Conservation (phyloP, 2,329 filamentous ascomycete species). For the Akanthomyces uredinophilus region DNA sequence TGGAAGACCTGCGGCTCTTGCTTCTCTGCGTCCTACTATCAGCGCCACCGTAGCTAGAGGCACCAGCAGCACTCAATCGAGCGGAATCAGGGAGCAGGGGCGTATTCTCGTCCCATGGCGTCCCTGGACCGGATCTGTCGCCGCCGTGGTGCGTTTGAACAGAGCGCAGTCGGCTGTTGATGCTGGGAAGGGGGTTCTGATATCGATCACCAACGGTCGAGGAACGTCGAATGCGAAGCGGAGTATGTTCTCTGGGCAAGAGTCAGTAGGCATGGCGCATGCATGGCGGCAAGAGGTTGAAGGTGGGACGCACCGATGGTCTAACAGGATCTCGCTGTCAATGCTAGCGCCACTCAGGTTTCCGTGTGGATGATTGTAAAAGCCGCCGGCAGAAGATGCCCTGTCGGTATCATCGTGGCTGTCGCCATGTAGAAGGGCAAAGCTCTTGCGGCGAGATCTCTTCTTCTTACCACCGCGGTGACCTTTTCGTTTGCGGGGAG, state of each 20-base stretch:
- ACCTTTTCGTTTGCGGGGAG: slow-evolving; percentile 59
- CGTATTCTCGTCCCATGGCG: slow-evolving; percentile 43
- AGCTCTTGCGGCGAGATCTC: slow-evolving; percentile 71
- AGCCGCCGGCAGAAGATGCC: slow-evolving; percentile 33
- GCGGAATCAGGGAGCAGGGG: slow-evolving; percentile 45
- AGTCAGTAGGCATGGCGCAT: slow-evolving; percentile 10
- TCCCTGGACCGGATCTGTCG: slow-evolving; percentile 45
- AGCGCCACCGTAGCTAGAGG: slow-evolving; percentile 38
- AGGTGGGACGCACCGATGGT: slow-evolving; percentile 64
- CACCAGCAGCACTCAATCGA: slow-evolving; percentile 20
- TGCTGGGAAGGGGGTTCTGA: slow-evolving; percentile 28
- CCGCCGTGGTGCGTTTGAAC: slow-evolving; percentile 33
- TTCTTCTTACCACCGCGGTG: slow-evolving; percentile 76
- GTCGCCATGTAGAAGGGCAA: slow-evolving; percentile 61
- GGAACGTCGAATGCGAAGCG: slow-evolving; percentile 59
- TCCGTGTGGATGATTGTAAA: slow-evolving; percentile 45
- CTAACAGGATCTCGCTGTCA: slow-evolving; percentile 81
- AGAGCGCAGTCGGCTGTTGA: slow-evolving; percentile 32
- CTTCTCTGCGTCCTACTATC: slow-evolving; percentile 31
- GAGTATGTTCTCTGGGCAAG: slow-evolving; percentile 50
- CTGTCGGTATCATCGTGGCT: slow-evolving; percentile 32
- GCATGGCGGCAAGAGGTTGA: not conserved
- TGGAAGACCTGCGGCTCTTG: slow-evolving; percentile 44
- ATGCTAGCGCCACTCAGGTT: slow-evolving; percentile 80
- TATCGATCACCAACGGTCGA: slow-evolving; percentile 41